A percentile compares a stretch with the other conserved stretches of the same genome.
These are phyloP conservation scores for Xylaria sp. DNA, from an alignment of 2,329 filamentous ascomycete genomes.

Conservation along the genomic window DNA sequence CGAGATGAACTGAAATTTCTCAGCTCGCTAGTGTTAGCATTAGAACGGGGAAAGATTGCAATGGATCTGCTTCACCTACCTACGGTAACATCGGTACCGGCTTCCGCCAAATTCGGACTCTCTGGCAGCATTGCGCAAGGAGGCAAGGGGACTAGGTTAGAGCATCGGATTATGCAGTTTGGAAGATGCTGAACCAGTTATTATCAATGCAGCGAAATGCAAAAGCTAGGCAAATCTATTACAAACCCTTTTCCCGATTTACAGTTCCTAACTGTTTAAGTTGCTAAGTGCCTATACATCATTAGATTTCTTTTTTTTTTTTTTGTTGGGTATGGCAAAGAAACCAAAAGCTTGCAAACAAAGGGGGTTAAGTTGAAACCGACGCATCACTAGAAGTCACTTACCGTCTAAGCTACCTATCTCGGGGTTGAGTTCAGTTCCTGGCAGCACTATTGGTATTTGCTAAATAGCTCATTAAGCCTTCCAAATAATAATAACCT, in stretches of 20 bases:
- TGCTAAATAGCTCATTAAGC: too few relatives aligned
- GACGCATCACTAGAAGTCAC: too few relatives aligned
- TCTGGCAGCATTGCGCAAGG: conserved; percentile 11
- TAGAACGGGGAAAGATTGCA: not conserved
- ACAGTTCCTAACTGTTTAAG: not conserved
- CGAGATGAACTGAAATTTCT: conserved; percentile 27
- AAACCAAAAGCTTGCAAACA: too few relatives aligned
- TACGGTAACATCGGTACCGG: not conserved
- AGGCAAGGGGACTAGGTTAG: not conserved
- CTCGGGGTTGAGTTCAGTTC: too few relatives aligned
- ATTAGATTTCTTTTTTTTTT: too few relatives aligned
- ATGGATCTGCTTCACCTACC: conserved; percentile 18
- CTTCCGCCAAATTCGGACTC: not conserved
- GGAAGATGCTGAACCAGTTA: not conserved
- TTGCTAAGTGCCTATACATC: not conserved
- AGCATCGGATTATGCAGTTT: not conserved
- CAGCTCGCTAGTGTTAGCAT: conserved; percentile 34
- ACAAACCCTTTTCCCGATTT: not conserved
- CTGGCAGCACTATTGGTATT: too few relatives aligned
- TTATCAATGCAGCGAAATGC: not conserved
- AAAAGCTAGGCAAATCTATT: not conserved
- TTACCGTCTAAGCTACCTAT: too few relatives aligned
- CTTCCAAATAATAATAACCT: too few relatives aligned
- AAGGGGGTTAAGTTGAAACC: too few relatives aligned
- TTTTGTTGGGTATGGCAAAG: too few relatives aligned